phyloP scores from a whole-genome alignment of 2,329 filamentous ascomycete species.

The Apiospora saccharicola region DNA sequence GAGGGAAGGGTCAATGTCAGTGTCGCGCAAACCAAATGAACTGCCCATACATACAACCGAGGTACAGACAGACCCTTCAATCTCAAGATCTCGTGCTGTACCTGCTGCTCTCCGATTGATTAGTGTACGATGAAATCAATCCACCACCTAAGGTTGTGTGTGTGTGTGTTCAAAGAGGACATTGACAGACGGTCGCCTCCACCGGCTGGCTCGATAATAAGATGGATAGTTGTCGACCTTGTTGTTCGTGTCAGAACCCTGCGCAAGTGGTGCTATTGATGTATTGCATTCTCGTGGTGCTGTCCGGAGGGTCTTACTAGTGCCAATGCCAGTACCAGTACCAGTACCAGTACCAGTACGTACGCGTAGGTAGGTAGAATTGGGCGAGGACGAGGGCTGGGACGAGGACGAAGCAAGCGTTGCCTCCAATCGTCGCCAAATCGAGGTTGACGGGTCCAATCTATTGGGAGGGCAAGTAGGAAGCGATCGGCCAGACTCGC shows the following conservation, averaged over 20 bases:
- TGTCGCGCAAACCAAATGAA: constrained; percentile 15
- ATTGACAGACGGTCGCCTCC: background rate
- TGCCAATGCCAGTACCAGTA: background rate
- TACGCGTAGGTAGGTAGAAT: background rate
- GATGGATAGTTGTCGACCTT: background rate
- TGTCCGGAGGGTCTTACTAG: constrained; percentile 8
- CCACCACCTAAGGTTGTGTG: constrained; percentile 6
- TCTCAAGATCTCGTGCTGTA: constrained; percentile 16
- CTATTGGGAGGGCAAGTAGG: constrained; percentile 19
- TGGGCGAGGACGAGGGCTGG: background rate
- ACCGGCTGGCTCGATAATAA: constrained; percentile 2
- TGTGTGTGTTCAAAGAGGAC: background rate
- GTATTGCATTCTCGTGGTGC: background rate
- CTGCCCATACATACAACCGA: constrained; percentile 1
- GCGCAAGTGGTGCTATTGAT: constrained; percentile 9
- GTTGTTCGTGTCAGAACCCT: constrained; percentile 20
- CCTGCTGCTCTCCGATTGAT: constrained; percentile 17
- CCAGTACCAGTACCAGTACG: background rate
- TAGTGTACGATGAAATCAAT: constrained; percentile 19
- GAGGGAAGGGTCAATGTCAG: background rate
- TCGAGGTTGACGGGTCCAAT: constrained; percentile 19
- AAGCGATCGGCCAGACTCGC: constrained; percentile 15
- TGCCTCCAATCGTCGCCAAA: constrained; percentile 18
- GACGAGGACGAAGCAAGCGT: background rate
- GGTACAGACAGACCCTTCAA: constrained; percentile 16